Base-by-base conservation (phyloP, 1,284 basidiomycete genomes). In the Cutaneotrichosporon sp. region DNA sequence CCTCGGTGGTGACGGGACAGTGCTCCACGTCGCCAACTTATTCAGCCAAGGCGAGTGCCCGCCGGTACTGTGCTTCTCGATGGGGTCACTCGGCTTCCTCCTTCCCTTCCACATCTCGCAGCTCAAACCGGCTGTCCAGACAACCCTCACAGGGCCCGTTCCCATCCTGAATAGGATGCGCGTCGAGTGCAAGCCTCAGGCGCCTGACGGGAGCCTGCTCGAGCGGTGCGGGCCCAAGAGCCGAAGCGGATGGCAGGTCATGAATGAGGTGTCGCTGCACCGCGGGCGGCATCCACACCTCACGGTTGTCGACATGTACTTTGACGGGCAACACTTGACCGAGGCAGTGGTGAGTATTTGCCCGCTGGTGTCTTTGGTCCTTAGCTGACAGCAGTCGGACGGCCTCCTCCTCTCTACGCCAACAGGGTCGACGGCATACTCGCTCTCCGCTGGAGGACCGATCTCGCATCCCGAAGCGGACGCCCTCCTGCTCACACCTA, bases 391-490 rank as follows among this genome's bases (percentile, higher is more conserved):
- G 4, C 74, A 94, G 92, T 92, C 93, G 38, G 95, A 98, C 73
- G 95, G 95, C 21, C 82, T 98, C 57, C 94, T 98, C 63, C 88
- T 98, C 55, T 92, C 94, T 0, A 97, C 96, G 1, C 96, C 95
- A 5, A 98, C 95, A 0, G 95, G 95, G 1, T 97, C 94, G 16
- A 98, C 96, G 0, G 95, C 96, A 3, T 98, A 98, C 80, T 97
- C 94, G 1, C 85, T 98, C 40, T 96, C 93, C 1, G 92, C 95
- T 0, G 95, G 95, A 30, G 95, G 95, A 8, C 95, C 96, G 1
- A 97, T 98, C 70, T 92, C 97, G 0, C 95, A 98, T 73, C 96
- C 96, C 0, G 92, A 90, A 3, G 84, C 96, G 22, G 90, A 90
- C 69, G 90, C 92, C 1, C 84, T 98, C 58, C 88, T 98, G 11